A percentile compares a stretch with the other conserved stretches of the same genome.
Conservation (phyloP, 2,329 filamentous ascomycete genomes). For the Dryadomyces quercivorus region DNA sequence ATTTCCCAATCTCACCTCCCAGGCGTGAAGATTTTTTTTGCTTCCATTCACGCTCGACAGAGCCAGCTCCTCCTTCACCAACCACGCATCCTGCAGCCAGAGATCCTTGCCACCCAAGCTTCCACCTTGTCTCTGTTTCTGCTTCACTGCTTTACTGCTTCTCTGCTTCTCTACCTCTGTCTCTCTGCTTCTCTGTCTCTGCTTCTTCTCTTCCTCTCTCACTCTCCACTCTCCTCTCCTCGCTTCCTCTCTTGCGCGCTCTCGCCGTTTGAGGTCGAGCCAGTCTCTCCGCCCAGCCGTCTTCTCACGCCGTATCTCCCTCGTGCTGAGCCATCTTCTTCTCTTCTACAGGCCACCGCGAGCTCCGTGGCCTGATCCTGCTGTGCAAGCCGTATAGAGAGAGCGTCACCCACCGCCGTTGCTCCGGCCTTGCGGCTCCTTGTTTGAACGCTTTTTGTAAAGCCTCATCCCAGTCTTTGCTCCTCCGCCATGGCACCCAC, state of each 20-base stretch:
- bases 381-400: background rate
- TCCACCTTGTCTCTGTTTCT: no score
- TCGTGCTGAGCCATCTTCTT: background rate
- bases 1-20: background rate
- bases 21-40: background rate
- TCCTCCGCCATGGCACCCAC: conserved; percentile 47
- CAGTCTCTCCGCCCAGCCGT: background rate
- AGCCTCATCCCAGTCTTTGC: background rate
- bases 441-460: background rate
- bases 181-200: background rate
- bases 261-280: no score
- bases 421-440: background rate
- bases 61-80: background rate
- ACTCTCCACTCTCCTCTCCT: background rate
- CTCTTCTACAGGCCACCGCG: background rate
- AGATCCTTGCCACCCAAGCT: background rate
- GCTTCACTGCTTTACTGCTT: background rate
- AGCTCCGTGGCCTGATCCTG: background rate
- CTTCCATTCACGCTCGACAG: background rate
- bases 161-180: background rate
- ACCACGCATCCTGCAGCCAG: background rate
- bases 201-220: background rate
- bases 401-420: background rate
- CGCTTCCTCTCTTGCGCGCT: background rate
- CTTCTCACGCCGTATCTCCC: background rate